Percentiles rank a stretch among this genome's conserved stretches.
Conservation (phyloP, 2,329 filamentous ascomycete genomes). For the Geosmithia flava region DNA sequence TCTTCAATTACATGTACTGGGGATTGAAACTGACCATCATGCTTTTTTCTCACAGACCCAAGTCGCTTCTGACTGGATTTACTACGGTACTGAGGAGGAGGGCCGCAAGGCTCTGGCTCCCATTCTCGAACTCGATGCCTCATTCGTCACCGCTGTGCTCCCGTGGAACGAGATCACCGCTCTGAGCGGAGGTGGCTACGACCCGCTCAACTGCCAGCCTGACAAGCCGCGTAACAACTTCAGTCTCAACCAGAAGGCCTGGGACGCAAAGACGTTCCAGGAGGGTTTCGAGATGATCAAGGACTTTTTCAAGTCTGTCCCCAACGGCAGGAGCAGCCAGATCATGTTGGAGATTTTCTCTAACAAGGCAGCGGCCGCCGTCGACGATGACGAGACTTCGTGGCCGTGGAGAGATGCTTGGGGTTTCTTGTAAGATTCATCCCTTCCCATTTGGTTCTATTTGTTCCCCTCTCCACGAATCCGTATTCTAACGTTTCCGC, state of each 20-base stretch:
- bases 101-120: background rate
- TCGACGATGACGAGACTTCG: background rate
- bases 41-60: background rate
- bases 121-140: background rate
- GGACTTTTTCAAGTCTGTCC: background rate
- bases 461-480: background rate
- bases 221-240: background rate
- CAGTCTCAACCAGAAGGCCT: background rate
- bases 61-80: background rate
- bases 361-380: background rate
- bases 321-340: background rate
- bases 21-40: background rate
- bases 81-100: background rate
- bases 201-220: background rate
- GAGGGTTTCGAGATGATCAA: background rate
- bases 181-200: background rate
- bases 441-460: too few relatives aligned
- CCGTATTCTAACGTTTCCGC: background rate
- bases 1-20: too few relatives aligned
- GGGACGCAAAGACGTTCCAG: background rate
- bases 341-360: background rate
- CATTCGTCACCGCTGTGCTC: background rate
- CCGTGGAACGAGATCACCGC: background rate
- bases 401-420: background rate
- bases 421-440: background rate